These are phyloP conservation scores for Solanum dulcamara DNA, from an alignment of 257 asterid genomes.

Conservation along the genomic window DNA sequence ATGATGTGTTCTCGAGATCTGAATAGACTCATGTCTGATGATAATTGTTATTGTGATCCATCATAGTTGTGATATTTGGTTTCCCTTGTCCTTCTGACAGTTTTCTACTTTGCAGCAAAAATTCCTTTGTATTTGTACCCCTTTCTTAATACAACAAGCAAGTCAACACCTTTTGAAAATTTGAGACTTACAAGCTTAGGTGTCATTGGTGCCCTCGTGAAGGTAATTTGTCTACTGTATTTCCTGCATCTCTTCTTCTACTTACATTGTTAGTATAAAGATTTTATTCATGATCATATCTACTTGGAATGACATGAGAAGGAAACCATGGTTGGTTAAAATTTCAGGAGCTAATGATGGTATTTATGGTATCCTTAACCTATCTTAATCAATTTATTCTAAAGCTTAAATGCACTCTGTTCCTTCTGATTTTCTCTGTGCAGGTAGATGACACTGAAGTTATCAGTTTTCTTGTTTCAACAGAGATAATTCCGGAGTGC, in stretches of 20 bases:
- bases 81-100: neutral
- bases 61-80: neutral
- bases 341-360: neutral
- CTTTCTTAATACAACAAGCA: constrained; percentile 12
- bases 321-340: neutral
- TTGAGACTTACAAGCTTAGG: constrained; percentile 25
- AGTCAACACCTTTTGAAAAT: constrained; percentile 17
- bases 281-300: neutral
- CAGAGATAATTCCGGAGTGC: constrained; percentile 24
- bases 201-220: constrained; percentile 30
- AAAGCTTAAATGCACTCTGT: neutral
- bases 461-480: constrained; percentile 9
- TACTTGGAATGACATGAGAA: neutral
- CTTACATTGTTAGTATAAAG: neutral
- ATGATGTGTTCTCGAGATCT: neutral
- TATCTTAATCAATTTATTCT: neutral
- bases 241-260: neutral
- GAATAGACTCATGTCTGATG: neutral
- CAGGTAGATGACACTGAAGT: constrained; percentile 15
- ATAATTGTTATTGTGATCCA: neutral
- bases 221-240: constrained; percentile 12
- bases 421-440: neutral
- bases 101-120: constrained; percentile 16
- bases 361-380: neutral
- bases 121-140: constrained; percentile 16